Percentiles rank a stretch among this genome's conserved stretches.
Evolutionary conservation across 2,329 filamentous ascomycete species (phyloP).

Genomic region (Penicillium sp.): DNA sequence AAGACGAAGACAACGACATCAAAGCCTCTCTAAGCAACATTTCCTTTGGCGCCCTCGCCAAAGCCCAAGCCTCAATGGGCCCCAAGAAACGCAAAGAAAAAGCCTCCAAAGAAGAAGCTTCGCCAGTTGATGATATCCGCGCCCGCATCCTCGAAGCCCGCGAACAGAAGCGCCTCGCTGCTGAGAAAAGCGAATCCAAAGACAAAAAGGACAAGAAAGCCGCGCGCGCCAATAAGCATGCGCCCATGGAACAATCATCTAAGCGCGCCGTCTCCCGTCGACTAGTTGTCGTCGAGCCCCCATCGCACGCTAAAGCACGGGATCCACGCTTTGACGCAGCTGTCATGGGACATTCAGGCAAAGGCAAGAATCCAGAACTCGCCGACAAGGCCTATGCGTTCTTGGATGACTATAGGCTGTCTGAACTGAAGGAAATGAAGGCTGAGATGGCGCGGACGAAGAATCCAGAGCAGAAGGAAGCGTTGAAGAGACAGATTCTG

Average conservation of each 20-base stretch:
- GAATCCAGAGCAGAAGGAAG: slow-evolving; percentile 63
- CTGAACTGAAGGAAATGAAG: slow-evolving; percentile 76
- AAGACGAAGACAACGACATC: slow-evolving; percentile 37
- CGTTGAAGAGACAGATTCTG: slow-evolving; percentile 68
- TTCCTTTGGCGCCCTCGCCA: slow-evolving; percentile 86
- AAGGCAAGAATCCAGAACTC: slow-evolving; percentile 42
- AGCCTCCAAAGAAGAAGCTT: slow-evolving; percentile 12
- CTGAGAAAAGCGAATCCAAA: slow-evolving; percentile 15
- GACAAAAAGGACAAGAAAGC: slow-evolving; percentile 29
- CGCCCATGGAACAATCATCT: slow-evolving; percentile 76
- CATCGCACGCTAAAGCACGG: slow-evolving; percentile 60
- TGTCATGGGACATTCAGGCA: slow-evolving; percentile 37
- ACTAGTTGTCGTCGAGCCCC: slow-evolving; percentile 65
- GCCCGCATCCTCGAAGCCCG: slow-evolving; percentile 41
- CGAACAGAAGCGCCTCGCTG: slow-evolving; percentile 41
- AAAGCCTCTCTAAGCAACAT: slow-evolving; percentile 56
- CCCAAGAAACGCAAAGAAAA: slow-evolving; percentile 32
- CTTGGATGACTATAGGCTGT: slow-evolving; percentile 77
- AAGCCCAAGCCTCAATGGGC: slow-evolving; percentile 71
- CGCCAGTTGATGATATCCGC: slow-evolving; percentile 39
- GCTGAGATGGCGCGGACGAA: slow-evolving; percentile 66
- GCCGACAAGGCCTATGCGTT: slow-evolving; percentile 78
- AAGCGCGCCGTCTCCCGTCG: slow-evolving; percentile 80
- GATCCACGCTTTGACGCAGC: slow-evolving; percentile 87
- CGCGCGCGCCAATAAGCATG: slow-evolving; percentile 74